Conservation (phyloP, 148 eudicot species). For the Vaccinium vitisidaea region DNA sequence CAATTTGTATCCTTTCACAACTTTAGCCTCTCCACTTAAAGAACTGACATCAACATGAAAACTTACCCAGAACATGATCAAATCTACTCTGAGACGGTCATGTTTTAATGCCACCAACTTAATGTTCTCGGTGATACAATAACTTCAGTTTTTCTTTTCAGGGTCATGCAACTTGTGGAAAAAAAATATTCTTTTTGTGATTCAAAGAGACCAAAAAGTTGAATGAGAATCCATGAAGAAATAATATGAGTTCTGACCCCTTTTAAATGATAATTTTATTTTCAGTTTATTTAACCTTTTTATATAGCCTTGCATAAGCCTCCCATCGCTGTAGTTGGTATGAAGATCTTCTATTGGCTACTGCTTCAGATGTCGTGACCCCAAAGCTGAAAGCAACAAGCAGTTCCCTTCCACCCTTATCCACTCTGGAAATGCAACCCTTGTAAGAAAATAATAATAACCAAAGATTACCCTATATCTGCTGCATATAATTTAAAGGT, state of each 20-base stretch:
- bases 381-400: conserved; percentile 94
- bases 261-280: neutral
- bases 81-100: neutral
- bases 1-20: neutral
- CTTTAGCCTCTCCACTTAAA: neutral
- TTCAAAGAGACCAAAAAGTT: neutral
- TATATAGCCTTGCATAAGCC: conserved; percentile 82
- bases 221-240: conserved; percentile 8
- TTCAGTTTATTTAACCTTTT: conserved; percentile 52
- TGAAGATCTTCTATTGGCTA: conserved; percentile 78
- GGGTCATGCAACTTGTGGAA: neutral
- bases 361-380: conserved; percentile 82
- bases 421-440: conserved; percentile 57
- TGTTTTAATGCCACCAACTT: neutral
- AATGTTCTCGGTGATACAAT: neutral
- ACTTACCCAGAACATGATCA: neutral
- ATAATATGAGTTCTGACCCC: neutral
- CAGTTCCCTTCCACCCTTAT: conserved; percentile 76
- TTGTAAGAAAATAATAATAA: conserved; percentile 6
- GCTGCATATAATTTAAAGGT: conserved; percentile 7
- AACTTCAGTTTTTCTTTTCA: neutral
- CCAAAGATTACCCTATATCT: neutral
- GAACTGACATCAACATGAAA: neutral
- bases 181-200: neutral
- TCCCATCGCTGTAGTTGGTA: conserved; percentile 82